These are phyloP conservation scores for Parietaria judaica DNA, from an alignment of 306 rosid species.

Conservation along the genomic window DNA sequence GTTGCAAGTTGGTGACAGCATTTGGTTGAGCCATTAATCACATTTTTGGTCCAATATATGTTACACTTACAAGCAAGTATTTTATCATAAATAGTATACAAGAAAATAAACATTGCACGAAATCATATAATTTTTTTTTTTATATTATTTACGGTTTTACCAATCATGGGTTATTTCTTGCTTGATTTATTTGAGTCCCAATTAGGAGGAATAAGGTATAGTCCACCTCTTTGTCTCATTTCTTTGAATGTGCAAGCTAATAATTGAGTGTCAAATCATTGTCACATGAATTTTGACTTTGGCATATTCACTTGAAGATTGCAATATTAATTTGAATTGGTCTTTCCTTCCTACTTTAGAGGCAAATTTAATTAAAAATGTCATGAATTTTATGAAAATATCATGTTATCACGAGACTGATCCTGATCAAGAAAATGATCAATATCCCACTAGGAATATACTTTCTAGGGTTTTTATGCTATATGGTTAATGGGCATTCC, in stretches of 20 bases:
- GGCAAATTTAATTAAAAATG: not conserved
- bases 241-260: not conserved
- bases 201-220: not conserved
- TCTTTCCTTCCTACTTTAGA: not conserved
- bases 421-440: not conserved
- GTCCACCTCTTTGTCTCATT: not conserved
- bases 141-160: not conserved
- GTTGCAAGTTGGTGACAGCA: conserved; percentile 11
- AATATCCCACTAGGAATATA: not conserved
- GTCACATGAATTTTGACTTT: not conserved
- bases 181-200: not conserved
- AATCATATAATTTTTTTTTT: not conserved
- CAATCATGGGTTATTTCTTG: not conserved
- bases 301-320: not conserved
- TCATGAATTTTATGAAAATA: not conserved
- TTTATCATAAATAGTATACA: conserved; percentile 1
- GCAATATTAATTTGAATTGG: not conserved
- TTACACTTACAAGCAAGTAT: not conserved
- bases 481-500: not conserved
- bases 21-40: conserved; percentile 6
- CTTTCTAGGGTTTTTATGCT: not conserved
- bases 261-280: not conserved
- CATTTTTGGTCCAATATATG: not conserved
- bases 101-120: conserved; percentile 16
- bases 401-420: not conserved